A percentile compares a stretch with the other conserved stretches of the same genome.
Evolutionary conservation across 768 basidiomycete genomes (phyloP).

Genomic region (Floccularia luteovirens): DNA sequence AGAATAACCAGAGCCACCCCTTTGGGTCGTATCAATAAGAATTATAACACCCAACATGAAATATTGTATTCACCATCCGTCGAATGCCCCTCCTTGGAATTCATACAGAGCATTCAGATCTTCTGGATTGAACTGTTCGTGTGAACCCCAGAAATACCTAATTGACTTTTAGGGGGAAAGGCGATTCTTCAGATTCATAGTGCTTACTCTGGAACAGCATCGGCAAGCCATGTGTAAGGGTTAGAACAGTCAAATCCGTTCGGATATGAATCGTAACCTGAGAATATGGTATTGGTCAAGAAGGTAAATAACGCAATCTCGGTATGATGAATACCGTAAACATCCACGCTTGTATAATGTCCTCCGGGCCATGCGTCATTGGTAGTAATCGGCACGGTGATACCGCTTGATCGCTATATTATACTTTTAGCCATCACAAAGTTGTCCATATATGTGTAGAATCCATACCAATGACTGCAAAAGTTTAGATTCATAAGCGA

Average conservation of each 20-base stretch:
- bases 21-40: constrained; percentile 7
- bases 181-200: neutral
- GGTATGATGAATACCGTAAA: constrained; percentile 29
- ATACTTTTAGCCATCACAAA: neutral
- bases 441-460: neutral
- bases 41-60: neutral
- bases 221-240: constrained; percentile 34
- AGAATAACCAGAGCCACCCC: constrained; percentile 32
- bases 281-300: constrained; percentile 5
- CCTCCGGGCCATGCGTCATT: constrained; percentile 41
- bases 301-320: neutral
- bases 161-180: neutral
- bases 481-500: constrained; percentile 27
- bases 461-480: constrained; percentile 22
- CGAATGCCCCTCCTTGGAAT: constrained; percentile 45
- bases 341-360: constrained; percentile 35
- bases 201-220: constrained; percentile 32
- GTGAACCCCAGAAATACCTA: constrained; percentile 32
- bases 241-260: constrained; percentile 48
- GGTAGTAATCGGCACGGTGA: constrained; percentile 37
- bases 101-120: constrained; percentile 34
- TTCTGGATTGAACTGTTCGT: constrained; percentile 26
- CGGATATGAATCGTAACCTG: constrained; percentile 39
- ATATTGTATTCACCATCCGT: constrained; percentile 28
- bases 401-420: constrained; percentile 29